phyloP scores from a whole-genome alignment of 768 basidiomycete species.

The Phylloporus rhodoxanthus region DNA sequence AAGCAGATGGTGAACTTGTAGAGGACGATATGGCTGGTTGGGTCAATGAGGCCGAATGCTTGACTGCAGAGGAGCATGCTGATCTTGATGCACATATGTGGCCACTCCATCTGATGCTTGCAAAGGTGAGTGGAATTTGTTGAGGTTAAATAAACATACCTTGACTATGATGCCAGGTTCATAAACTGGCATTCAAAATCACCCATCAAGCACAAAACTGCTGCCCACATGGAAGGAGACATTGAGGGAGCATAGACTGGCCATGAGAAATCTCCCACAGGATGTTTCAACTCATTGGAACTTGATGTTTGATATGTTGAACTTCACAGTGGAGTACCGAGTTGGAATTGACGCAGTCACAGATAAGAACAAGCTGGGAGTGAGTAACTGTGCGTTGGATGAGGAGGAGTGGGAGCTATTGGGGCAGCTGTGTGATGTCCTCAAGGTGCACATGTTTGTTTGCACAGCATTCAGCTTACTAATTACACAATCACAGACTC shows the following conservation, averaged over 20 bases:
- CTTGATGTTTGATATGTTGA: slow-evolving; percentile 22
- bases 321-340: slow-evolving; percentile 16
- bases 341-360: slow-evolving; percentile 19
- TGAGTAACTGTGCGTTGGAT: slow-evolving; percentile 22
- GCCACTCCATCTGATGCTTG: slow-evolving; percentile 3
- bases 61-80: too few species aligned
- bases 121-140: slow-evolving; percentile 4
- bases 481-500: too few species aligned
- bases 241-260: neutral
- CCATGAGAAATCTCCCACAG: neutral
- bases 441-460: too few species aligned
- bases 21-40: too few species aligned
- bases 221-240: slow-evolving; percentile 16
- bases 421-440: slow-evolving; percentile 25
- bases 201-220: slow-evolving; percentile 13
- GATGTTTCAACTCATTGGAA: too few species aligned
- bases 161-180: too few species aligned
- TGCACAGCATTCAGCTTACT: too few species aligned
- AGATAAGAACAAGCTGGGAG: too few species aligned
- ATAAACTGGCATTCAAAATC: too few species aligned
- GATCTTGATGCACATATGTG: slow-evolving; percentile 10
- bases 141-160: too few species aligned
- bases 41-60: too few species aligned
- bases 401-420: slow-evolving; percentile 31
- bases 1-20: too few species aligned